These are phyloP conservation scores for Lodderomyces jiufengensis DNA, from an alignment of 1,139 yeast species.

Conservation along the genomic window DNA sequence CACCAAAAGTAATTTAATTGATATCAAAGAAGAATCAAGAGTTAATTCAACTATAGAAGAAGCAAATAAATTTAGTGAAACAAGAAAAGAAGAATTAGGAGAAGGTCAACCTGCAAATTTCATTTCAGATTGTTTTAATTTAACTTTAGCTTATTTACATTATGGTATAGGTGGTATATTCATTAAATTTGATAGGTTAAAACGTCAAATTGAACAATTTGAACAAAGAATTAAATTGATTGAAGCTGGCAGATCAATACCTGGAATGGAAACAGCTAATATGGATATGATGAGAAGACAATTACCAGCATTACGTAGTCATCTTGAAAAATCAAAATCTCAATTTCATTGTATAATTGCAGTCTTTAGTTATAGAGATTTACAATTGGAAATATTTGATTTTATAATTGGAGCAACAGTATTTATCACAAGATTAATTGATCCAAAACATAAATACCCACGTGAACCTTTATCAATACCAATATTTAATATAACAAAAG, in stretches of 20 bases:
- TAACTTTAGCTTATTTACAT: conserved; percentile 75
- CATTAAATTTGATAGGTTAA: conserved; percentile 53
- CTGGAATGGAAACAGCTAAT: conserved; percentile 30
- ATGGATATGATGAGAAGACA: conserved; percentile 31
- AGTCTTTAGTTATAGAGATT: conserved; percentile 49
- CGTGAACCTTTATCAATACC: conserved; percentile 55
- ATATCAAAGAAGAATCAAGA: conserved; percentile 78
- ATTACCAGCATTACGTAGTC: conserved; percentile 44
- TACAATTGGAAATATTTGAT: conserved; percentile 69
- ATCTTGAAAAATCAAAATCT: conserved; percentile 38
- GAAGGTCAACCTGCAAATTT: conserved; percentile 51
- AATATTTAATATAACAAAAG: conserved; percentile 49
- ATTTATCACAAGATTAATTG: conserved; percentile 68
- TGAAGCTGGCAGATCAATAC: conserved; percentile 28
- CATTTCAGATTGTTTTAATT: conserved; percentile 81
- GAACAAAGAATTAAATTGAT: conserved; percentile 50
- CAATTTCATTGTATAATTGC: conserved; percentile 55
- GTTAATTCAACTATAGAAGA: conserved; percentile 73
- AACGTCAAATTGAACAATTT: conserved; percentile 49
- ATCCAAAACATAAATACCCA: conserved; percentile 68
- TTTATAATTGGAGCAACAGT: conserved; percentile 73
- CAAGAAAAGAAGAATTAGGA: conserved; percentile 18
- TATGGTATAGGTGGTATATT: conserved; percentile 85
- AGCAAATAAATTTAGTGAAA: conserved; percentile 52
- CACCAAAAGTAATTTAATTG: conserved; percentile 50